Evolutionary conservation across 768 basidiomycete species (phyloP).

Genomic region (Tubosaeta sp.): DNA sequence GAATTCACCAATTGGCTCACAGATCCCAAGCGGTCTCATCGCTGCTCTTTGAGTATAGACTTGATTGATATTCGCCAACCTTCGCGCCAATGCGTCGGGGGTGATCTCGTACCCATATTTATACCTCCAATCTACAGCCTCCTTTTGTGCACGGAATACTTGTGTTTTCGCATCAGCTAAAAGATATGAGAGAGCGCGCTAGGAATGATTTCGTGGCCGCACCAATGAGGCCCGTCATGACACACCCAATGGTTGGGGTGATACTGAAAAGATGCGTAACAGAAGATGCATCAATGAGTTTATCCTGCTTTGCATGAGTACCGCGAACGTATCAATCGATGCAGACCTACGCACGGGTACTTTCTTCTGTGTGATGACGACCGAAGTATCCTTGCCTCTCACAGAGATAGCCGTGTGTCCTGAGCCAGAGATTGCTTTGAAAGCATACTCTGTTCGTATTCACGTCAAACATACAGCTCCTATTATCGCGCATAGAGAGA

Average conservation of each 20-base stretch:
- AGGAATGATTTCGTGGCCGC: conserved; percentile 14
- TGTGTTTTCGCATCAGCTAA: conserved; percentile 91
- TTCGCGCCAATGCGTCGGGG: conserved; percentile 89
- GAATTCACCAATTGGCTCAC: conserved; percentile 43
- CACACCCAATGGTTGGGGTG: conserved; percentile 94
- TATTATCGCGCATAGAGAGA: not conserved
- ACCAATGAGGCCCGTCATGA: conserved; percentile 98
- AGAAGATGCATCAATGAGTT: conserved; percentile 90
- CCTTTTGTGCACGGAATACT: conserved; percentile 77
- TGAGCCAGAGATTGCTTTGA: conserved; percentile 98
- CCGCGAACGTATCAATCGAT: not conserved
- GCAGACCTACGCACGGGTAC: conserved; percentile 68
- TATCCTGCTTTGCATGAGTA: conserved; percentile 59
- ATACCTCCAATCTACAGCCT: conserved; percentile 91
- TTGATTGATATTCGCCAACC: conserved; percentile 97
- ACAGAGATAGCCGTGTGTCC: conserved; percentile 93
- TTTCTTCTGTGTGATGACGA: conserved; percentile 98
- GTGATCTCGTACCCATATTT: conserved; percentile 99
- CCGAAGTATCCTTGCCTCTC: conserved; percentile 89
- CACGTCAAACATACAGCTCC: not conserved
- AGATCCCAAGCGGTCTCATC: conserved; percentile 95
- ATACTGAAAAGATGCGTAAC: conserved; percentile 96
- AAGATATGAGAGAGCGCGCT: conserved; percentile 1
- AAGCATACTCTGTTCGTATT: conserved; percentile 80
- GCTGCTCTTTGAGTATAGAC: conserved; percentile 97